Evolutionary conservation across 345 rosid genomes (phyloP), one percentile per base, ranked within the genome.

Genomic region (Euphorbia pulcherrima): DNA sequence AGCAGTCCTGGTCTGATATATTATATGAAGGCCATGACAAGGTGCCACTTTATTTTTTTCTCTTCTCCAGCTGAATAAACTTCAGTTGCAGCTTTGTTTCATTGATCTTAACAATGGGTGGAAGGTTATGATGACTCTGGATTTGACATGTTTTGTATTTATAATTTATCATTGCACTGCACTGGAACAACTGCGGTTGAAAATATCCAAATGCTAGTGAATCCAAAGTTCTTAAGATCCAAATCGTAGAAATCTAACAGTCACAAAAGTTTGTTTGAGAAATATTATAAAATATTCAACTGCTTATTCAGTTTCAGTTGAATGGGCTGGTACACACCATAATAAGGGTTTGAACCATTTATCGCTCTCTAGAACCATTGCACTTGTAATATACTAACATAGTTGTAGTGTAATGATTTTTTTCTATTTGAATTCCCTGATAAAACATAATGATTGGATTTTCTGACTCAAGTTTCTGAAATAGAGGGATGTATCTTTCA

Each of bases 51-150:
- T 37, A 24, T 37, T 21, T 35, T 65, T 65, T 57, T 44, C 28
- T n/a, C 18, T n/a, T n/a, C n/a, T 75, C 82, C 87, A 93, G 98
- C 52, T 69, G 83, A 81, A 69, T 84, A 80, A n/a, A 80, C 94
- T 93, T 40, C 81, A 82, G 64, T 77, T 93, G 88, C 87, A 78
- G 71, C 86, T 90, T 74, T 72, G 64, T 67, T 89, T 87, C 65
- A 6, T 81, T 24, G 82, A 85, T 70, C 69, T 82, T 75, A 67
- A 75, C 67, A 78, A 70, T 68, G 71, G 82, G 62, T 62, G 81
- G 71, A 90, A 82, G 84, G 77, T 86, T 77, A 74, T 18, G 10
- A 71, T 90, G 73, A 71, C 62, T 69, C 78, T 93, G 60, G 84
- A 90, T 77, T 5, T 93, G 80, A 67, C 87, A 18, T 88, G 87